Evolutionary conservation across 768 basidiomycete genomes (phyloP), one percentile per base, ranked within the genome.

Genomic region (Lactifluus echinatus): DNA sequence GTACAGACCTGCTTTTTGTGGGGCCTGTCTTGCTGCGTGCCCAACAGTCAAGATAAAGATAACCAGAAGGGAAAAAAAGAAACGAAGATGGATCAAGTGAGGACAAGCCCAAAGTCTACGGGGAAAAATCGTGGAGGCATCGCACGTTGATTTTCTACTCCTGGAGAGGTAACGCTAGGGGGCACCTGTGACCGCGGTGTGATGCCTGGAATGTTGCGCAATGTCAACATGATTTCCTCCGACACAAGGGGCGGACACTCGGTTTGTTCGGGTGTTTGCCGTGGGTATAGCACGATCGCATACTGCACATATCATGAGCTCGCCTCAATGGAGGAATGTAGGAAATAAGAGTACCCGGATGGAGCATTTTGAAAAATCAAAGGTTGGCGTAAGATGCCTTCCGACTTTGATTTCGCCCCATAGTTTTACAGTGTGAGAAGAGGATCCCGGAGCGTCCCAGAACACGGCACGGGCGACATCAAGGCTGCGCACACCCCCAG

Each of bases 171-270:
- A 28, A 45, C 5, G 24, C 34, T 33, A 0, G 40, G 17, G 21
- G 57, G 57, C 40, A 47, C 53, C 19, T 45, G 49, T 17, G 53
- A 37, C 4, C 33, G 46, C 7, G 60, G 53, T 17, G 17, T 29
- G 21, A 55, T 48, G 23, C 36, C 53, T 17, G 42, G 26, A 11
- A 34, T 34, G 67, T 72, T 15, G 68, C 54, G 29, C 39, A 64
- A n/a, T 1, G 42, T 47, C 63, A 62, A 53, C 17, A 49, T 2
- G 17, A 59, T 28, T 71, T n/a, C 64, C 69, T 23, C 61, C 55
- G 55, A 51, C 49, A 44, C 63, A 46, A 61, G 4, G 37, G 67
- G 11, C 50, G 34, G 23, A 8, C 2, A 15, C 21, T 58, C 37
- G 8, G 23, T 23, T n/a, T 36, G n/a, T 17, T 48, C 52, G n/a